Conservation (phyloP, 306 rosid genomes). For the Begonia fuchsioides region DNA sequence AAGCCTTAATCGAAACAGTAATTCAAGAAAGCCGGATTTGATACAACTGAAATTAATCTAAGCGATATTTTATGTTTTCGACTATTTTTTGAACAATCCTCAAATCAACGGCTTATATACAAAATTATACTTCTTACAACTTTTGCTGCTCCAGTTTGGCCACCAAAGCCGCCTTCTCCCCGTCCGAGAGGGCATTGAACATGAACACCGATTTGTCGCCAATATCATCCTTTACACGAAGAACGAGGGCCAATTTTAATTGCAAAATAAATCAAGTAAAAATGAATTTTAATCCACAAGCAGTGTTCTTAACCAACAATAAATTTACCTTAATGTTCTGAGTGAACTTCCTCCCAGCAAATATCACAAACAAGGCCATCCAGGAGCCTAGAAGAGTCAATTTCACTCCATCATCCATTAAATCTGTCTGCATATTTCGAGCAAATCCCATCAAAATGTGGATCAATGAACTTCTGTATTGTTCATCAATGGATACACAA, state of each 20-base stretch:
- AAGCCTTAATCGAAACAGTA: too few species aligned
- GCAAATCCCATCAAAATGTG: slow-evolving; percentile 7
- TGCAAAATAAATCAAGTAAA: background rate
- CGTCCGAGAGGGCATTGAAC: slow-evolving; percentile 53
- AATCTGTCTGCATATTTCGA: slow-evolving; percentile 41
- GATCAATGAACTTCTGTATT: background rate
- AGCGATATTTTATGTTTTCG: too few species aligned
- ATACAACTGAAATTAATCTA: too few species aligned
- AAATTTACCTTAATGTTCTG: slow-evolving; percentile 78
- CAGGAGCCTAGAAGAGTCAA: slow-evolving; percentile 50
- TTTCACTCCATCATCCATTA: slow-evolving; percentile 70
- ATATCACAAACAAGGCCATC: slow-evolving; percentile 61
- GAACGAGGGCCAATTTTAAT: too few species aligned
- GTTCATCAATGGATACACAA: too few species aligned
- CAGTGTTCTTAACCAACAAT: background rate
- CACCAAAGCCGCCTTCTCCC: slow-evolving; percentile 48
- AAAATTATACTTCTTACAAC: too few species aligned
- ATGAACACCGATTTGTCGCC: slow-evolving; percentile 88
- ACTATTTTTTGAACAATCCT: too few species aligned
- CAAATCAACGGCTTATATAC: too few species aligned
- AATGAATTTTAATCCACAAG: background rate
- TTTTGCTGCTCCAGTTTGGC: slow-evolving; percentile 53
- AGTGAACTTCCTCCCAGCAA: slow-evolving; percentile 83
- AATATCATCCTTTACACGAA: slow-evolving; percentile 85
- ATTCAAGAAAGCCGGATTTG: too few species aligned